phyloP scores from a whole-genome alignment of 2,329 filamentous ascomycete species.

The Lachnellula suecica region DNA sequence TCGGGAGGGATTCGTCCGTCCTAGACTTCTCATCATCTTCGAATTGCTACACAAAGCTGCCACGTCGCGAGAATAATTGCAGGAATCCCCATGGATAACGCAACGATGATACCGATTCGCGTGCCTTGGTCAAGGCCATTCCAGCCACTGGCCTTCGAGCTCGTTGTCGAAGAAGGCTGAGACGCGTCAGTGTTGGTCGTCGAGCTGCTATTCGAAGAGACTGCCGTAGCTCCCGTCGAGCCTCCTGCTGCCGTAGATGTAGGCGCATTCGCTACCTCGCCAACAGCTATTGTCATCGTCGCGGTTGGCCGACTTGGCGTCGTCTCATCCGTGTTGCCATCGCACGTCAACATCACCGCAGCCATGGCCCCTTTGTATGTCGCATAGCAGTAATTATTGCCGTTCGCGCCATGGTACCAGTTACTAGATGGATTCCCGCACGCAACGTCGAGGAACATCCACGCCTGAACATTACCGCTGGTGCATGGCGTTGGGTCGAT shows the following conservation, averaged over 20 bases:
- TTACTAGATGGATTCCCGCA: neutral
- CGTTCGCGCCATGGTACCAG: neutral
- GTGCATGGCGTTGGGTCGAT: neutral
- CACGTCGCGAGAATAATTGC: no score
- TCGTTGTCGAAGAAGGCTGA: neutral
- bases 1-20: no score
- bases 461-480: neutral
- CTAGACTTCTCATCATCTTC: no score
- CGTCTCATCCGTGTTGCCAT: constrained; percentile 6
- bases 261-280: constrained; percentile 1
- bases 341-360: constrained; percentile 5
- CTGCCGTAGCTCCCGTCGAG: neutral
- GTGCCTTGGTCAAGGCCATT: neutral
- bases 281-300: constrained; percentile 5
- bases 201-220: neutral
- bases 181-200: neutral
- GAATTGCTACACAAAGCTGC: no score
- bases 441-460: constrained; percentile 1
- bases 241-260: neutral
- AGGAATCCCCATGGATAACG: neutral
- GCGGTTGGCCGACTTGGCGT: constrained; percentile 1
- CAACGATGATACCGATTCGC: neutral
- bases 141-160: neutral
- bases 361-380: constrained; percentile 3
- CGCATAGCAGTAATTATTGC: neutral